Conservation (phyloP, 768 basidiomycete species). For the Grammothele lineata region DNA sequence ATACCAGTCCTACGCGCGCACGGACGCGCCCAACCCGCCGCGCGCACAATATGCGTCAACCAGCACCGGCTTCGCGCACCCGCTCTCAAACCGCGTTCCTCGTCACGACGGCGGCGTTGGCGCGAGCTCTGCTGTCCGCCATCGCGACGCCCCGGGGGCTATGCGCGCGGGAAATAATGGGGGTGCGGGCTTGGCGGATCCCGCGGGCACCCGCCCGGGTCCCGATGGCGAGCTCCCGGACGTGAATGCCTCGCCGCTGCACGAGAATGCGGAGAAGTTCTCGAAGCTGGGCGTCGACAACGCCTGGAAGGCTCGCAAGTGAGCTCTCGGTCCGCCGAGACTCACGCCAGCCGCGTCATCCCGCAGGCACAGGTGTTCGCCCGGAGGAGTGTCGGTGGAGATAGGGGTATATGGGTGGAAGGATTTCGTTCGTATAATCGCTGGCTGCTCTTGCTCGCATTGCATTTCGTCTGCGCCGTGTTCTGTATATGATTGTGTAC, state of each 20-base stretch:
- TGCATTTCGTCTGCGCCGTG: no score
- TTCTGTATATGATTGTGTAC: no score
- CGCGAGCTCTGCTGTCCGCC: slow-evolving; percentile 45
- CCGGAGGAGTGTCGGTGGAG: no score
- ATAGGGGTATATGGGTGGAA: no score
- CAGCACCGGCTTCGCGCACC: slow-evolving; percentile 38
- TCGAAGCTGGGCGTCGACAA: slow-evolving; percentile 42
- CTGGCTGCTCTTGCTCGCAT: no score
- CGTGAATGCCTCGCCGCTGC: slow-evolving; percentile 45
- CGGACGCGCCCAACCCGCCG: slow-evolving; percentile 32
- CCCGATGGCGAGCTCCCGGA: slow-evolving; percentile 34
- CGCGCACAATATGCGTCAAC: slow-evolving; percentile 37
- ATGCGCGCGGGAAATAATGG: no score
- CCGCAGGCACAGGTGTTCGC: no score
- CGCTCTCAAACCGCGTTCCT: slow-evolving; percentile 38
- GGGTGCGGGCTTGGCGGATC: slow-evolving; percentile 41
- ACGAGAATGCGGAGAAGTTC: slow-evolving; percentile 38
- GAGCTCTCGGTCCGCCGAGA: no score
- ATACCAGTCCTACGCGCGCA: slow-evolving; percentile 38
- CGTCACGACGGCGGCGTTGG: slow-evolving; percentile 42
- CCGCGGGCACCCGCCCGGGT: slow-evolving; percentile 33
- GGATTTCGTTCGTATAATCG: no score
- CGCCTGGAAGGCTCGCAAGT: slow-evolving; percentile 47
- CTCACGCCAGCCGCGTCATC: no score
- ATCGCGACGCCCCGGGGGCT: no score